Conservation (phyloP, 352 stramenopile species). For the Globisporangium okanoganense region DNA sequence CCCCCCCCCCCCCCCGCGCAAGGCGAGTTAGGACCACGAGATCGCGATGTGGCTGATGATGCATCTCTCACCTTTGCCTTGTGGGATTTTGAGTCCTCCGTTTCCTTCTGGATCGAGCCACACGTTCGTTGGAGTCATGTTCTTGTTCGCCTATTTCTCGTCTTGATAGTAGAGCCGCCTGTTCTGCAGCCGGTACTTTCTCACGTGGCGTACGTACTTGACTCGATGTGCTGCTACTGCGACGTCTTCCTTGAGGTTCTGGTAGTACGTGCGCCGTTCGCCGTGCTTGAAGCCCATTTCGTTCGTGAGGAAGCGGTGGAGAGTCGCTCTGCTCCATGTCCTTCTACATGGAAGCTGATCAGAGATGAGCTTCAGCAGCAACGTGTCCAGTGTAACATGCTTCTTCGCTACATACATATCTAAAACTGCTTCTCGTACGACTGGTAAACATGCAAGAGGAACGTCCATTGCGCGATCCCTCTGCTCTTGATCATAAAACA, state of each 20-base stretch:
- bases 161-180: slow-evolving; percentile 18
- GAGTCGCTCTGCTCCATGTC: background rate
- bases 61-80: slow-evolving; percentile 16
- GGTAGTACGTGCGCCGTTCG: background rate
- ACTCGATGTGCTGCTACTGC: background rate
- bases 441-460: background rate
- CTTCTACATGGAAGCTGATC: background rate
- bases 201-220: background rate
- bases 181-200: background rate
- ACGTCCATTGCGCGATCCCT: background rate
- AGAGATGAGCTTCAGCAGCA: background rate
- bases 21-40: no score
- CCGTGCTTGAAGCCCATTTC: background rate
- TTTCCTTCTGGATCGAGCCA: slow-evolving; percentile 15
- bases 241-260: background rate
- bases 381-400: background rate
- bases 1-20: no score
- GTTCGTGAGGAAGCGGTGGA: background rate
- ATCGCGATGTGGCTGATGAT: slow-evolving; percentile 25
- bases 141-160: slow-evolving; percentile 17
- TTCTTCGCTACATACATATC: background rate
- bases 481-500: background rate
- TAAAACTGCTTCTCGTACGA: background rate
- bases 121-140: slow-evolving; percentile 14
- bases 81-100: slow-evolving; percentile 16